A percentile compares a stretch with the other conserved stretches of the same genome.
These are phyloP conservation scores for Adansonia madagascariensis DNA, from an alignment of 441 rosid species.

Conservation along the genomic window DNA sequence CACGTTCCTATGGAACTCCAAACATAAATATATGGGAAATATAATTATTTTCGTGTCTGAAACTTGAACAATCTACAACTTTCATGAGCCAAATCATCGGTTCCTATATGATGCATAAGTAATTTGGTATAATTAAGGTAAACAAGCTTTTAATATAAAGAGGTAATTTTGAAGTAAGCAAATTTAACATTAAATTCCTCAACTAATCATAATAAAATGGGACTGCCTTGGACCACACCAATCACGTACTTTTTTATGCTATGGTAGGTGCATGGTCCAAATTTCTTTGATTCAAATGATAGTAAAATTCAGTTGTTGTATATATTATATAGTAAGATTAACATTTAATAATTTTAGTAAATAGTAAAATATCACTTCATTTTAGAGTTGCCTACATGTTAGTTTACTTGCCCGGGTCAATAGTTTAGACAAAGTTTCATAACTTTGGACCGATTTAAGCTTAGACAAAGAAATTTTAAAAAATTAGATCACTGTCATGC, in stretches of 20 bases:
- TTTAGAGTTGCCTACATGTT: too few species aligned
- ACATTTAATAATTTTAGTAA: not conserved
- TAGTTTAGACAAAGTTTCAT: too few species aligned
- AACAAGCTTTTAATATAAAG: not conserved
- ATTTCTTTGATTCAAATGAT: not conserved
- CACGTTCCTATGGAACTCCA: not conserved
- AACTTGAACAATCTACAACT: not conserved
- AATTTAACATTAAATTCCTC: not conserved
- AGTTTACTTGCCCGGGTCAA: too few species aligned
- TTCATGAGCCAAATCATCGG: not conserved
- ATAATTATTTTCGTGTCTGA: not conserved
- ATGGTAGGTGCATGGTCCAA: not conserved
- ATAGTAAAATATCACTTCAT: too few species aligned
- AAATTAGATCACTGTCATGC: not conserved
- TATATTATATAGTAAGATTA: not conserved
- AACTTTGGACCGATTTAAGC: too few species aligned
- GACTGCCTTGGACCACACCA: not conserved
- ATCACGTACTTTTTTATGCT: not conserved
- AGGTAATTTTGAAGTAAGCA: not conserved
- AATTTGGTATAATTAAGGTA: not conserved
- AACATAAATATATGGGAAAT: not conserved
- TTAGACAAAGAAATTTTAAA: not conserved
- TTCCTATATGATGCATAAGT: not conserved
- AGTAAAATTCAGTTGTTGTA: too few species aligned
- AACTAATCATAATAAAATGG: not conserved